These are phyloP conservation scores for Ogataea salicorniae DNA, from an alignment of 805 yeast genomes.

Conservation along the genomic window DNA sequence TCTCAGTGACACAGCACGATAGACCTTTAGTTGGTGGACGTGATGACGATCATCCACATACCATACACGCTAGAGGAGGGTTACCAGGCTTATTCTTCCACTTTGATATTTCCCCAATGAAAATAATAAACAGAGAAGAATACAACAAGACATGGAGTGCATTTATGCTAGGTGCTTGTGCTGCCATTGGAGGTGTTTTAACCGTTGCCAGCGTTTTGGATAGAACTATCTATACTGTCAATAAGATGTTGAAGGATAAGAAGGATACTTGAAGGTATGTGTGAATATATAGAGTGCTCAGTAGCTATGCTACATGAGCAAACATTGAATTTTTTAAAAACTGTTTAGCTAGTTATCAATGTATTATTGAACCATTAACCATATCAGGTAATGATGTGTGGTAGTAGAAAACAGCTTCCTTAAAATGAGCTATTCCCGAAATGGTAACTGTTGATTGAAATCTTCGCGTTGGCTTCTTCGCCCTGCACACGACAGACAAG, in stretches of 20 bases:
- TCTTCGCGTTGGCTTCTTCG: too few relatives aligned
- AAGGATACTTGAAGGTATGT: slow-evolving; percentile 37
- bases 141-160: slow-evolving; percentile 76
- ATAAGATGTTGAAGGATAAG: slow-evolving; percentile 64
- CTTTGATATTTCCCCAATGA: slow-evolving; percentile 90
- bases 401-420: too few relatives aligned
- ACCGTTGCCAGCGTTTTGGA: slow-evolving; percentile 90
- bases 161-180: slow-evolving; percentile 73
- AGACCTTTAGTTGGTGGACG: slow-evolving; percentile 82
- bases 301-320: too few relatives aligned
- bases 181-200: slow-evolving; percentile 89
- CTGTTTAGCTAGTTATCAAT: too few relatives aligned
- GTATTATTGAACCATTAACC: too few relatives aligned
- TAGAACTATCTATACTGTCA: slow-evolving; percentile 84
- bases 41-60: slow-evolving; percentile 87
- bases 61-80: slow-evolving; percentile 79
- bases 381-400: too few relatives aligned
- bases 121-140: slow-evolving; percentile 79
- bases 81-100: slow-evolving; percentile 83
- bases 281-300: too few relatives aligned
- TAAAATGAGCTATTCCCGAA: too few relatives aligned
- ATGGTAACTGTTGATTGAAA: too few relatives aligned
- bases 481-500: too few relatives aligned
- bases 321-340: too few relatives aligned
- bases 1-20: slow-evolving; percentile 82